Percentiles rank a stretch among this genome's conserved stretches.
These are phyloP conservation scores for Cutaneotrichosporon sp. DNA, from an alignment of 1,284 basidiomycete genomes.

Conservation along the genomic window DNA sequence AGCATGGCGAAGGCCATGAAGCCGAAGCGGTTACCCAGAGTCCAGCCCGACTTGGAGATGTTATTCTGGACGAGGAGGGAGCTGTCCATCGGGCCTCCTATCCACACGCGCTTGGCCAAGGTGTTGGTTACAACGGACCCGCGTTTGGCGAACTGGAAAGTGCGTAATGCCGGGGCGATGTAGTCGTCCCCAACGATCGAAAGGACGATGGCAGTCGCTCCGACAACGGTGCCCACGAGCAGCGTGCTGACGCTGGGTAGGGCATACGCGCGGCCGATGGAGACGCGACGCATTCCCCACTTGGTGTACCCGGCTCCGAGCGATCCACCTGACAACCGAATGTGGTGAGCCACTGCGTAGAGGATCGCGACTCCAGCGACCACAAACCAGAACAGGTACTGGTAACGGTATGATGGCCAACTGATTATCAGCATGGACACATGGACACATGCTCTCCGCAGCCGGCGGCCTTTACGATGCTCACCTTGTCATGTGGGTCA, in stretches of 20 bases:
- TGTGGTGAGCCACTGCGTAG: conserved; percentile 45
- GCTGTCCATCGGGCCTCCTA: conserved; percentile 13
- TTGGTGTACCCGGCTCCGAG: conserved; percentile 41
- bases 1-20: conserved; percentile 74
- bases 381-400: conserved; percentile 47
- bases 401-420: conserved; percentile 48
- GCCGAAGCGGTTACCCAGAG: conserved; percentile 68
- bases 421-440: conserved; percentile 22
- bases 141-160: conserved; percentile 54
- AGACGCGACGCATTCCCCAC: conserved; percentile 41
- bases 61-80: conserved; percentile 55
- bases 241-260: conserved; percentile 66
- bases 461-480: conserved; percentile 7
- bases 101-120: conserved; percentile 23
- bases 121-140: conserved; percentile 31
- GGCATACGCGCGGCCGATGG: conserved; percentile 55
- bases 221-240: conserved; percentile 56
- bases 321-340: conserved; percentile 41
- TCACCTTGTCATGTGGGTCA: conserved; percentile 50
- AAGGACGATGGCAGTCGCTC: conserved; percentile 56
- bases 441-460: not conserved
- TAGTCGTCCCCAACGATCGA: conserved; percentile 71
- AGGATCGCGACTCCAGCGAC: conserved; percentile 38
- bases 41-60: conserved; percentile 75
- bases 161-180: conserved; percentile 60